These are phyloP conservation scores for Globisporangium sylvaticum DNA, from an alignment of 352 stramenopile genomes.

Conservation along the genomic window DNA sequence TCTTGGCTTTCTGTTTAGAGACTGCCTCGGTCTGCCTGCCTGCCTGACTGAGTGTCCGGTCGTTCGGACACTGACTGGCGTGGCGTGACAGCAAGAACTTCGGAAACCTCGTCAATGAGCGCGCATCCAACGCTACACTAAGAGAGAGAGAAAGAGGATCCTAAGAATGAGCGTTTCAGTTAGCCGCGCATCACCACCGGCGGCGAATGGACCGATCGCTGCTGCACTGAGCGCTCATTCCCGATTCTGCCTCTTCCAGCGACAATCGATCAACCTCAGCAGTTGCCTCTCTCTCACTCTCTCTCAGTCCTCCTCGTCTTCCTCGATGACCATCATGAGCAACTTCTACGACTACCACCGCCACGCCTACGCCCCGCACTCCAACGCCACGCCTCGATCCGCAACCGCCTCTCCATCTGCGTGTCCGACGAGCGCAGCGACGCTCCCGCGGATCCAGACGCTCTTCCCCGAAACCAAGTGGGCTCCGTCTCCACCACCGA, in stretches of 20 bases:
- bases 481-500: neutral
- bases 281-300: conserved; percentile 6
- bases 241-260: conserved; percentile 14
- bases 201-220: neutral
- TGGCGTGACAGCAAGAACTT: neutral
- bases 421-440: neutral
- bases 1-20: neutral
- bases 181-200: neutral
- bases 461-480: conserved; percentile 12
- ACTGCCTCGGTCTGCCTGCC: too few relatives aligned
- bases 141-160: neutral
- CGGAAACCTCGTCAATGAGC: neutral
- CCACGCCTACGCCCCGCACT: neutral
- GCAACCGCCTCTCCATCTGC: neutral
- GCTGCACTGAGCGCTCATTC: conserved; percentile 1
- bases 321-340: conserved; percentile 7
- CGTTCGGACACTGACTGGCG: neutral
- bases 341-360: conserved; percentile 7
- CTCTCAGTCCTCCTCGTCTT: neutral
- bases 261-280: conserved; percentile 14
- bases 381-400: neutral
- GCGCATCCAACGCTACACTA: neutral
- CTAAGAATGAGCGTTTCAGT: neutral
- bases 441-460: conserved; percentile 12
- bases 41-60: neutral